Evolutionary conservation across 306 rosid genomes (phyloP).

Genomic region (Dalbergia cultrata): DNA sequence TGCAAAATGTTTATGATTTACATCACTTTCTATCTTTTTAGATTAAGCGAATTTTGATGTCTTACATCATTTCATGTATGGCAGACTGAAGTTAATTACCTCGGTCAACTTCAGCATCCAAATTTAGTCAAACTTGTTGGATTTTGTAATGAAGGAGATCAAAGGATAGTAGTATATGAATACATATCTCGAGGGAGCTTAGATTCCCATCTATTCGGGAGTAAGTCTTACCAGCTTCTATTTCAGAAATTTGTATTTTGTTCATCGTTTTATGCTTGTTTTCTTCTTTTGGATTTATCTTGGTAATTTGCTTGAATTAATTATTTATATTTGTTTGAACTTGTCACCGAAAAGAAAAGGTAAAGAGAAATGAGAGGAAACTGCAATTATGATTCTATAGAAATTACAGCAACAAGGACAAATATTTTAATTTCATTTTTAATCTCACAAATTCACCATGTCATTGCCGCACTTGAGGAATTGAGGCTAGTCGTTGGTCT

Average conservation of each 20-base stretch:
- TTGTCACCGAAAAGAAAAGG: not conserved
- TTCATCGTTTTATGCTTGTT: slow-evolving; percentile 6
- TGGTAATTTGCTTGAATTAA: not conserved
- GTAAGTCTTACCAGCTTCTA: slow-evolving; percentile 48
- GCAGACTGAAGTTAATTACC: slow-evolving; percentile 75
- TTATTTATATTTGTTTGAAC: slow-evolving; percentile 5
- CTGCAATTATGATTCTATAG: not conserved
- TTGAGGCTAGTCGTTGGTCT: too few species aligned
- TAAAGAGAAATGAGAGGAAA: too few species aligned
- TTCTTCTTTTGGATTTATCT: not conserved
- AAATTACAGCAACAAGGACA: too few species aligned
- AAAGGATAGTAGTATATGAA: slow-evolving; percentile 74
- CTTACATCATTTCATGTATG: slow-evolving; percentile 14
- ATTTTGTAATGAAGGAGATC: slow-evolving; percentile 65
- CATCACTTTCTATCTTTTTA: too few species aligned
- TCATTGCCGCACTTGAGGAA: too few species aligned
- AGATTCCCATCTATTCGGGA: slow-evolving; percentile 67
- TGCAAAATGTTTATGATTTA: too few species aligned
- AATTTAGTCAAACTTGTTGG: slow-evolving; percentile 70
- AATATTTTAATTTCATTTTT: too few species aligned
- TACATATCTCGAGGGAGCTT: slow-evolving; percentile 75
- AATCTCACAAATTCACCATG: too few species aligned
- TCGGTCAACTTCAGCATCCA: slow-evolving; percentile 64
- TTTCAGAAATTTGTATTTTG: slow-evolving; percentile 6
- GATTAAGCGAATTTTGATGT: too few species aligned